phyloP scores from a whole-genome alignment of 2,329 filamentous ascomycete genomes.

The Metarhizium humberi region DNA sequence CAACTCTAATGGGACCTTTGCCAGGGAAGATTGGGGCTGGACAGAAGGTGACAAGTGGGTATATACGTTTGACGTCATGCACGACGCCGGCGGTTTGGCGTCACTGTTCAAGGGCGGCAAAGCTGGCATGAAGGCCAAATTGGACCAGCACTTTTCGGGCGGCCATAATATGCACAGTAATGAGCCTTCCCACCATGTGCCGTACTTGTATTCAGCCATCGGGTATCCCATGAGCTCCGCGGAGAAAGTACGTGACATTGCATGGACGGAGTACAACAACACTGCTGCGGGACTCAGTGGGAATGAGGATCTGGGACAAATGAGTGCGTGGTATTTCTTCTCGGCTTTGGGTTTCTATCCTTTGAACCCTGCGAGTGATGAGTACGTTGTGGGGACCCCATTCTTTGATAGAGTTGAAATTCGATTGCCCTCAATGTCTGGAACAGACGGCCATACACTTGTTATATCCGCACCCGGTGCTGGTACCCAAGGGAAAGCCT shows the following conservation, averaged over 20 bases:
- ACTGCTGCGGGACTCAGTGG: slow-evolving; percentile 35
- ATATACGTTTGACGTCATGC: slow-evolving; percentile 40
- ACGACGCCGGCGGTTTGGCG: slow-evolving; percentile 32
- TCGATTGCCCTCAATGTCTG: slow-evolving; percentile 21
- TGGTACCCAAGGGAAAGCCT: slow-evolving; percentile 22
- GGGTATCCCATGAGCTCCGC: slow-evolving; percentile 29
- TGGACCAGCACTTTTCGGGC: slow-evolving; percentile 34
- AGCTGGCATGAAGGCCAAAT: slow-evolving; percentile 27
- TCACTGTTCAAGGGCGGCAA: slow-evolving; percentile 26
- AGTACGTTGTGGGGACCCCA: slow-evolving; percentile 35
- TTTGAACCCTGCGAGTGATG: slow-evolving; percentile 32
- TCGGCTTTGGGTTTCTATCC: slow-evolving; percentile 38
- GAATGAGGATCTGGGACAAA: slow-evolving; percentile 40
- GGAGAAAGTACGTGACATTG: slow-evolving; percentile 19
- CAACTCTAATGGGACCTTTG: slow-evolving; percentile 36
- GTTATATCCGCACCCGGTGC: slow-evolving; percentile 32
- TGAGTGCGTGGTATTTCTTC: slow-evolving; percentile 40
- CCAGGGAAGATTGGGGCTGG: slow-evolving; percentile 33
- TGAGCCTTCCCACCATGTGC: slow-evolving; percentile 37
- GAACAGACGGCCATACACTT: slow-evolving; percentile 14
- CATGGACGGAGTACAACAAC: slow-evolving; percentile 30
- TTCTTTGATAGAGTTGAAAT: slow-evolving; percentile 35
- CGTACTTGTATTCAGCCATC: slow-evolving; percentile 34
- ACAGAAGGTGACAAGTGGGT: slow-evolving; percentile 40
- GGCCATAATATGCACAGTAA: slow-evolving; percentile 38